Evolutionary conservation across 179 eudicot species (phyloP).

Genomic region (Beta lomatogona): DNA sequence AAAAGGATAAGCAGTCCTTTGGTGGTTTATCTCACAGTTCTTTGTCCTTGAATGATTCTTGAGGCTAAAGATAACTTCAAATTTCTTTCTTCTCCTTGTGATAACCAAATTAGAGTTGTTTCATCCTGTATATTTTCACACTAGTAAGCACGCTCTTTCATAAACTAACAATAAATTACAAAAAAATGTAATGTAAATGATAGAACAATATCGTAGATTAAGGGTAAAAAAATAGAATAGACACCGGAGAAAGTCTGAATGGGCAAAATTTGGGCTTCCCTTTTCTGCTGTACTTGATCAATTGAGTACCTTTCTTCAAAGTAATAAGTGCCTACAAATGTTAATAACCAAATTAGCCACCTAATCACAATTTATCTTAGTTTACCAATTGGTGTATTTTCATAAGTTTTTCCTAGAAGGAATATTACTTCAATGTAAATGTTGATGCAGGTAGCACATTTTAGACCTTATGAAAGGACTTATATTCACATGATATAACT

Average conservation of each 20-base stretch:
- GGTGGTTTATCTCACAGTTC: conserved; percentile 78
- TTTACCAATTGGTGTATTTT: too few species aligned
- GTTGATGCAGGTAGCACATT: too few species aligned
- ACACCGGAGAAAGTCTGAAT: conserved; percentile 82
- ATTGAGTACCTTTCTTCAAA: conserved; percentile 81
- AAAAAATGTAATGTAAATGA: neutral
- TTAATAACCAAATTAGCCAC: neutral
- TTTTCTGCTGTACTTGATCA: conserved; percentile 85
- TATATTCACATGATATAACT: too few species aligned
- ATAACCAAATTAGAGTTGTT: conserved; percentile 73
- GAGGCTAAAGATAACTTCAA: conserved; percentile 65
- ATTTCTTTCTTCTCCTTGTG: conserved; percentile 77
- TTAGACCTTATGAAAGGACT: too few species aligned
- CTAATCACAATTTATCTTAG: neutral
- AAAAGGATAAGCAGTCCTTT: neutral
- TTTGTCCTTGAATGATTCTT: conserved; percentile 77
- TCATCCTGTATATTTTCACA: conserved; percentile 64
- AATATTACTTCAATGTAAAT: too few species aligned
- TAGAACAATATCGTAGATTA: neutral
- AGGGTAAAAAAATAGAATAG: conserved; percentile 15
- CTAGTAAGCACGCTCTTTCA: neutral
- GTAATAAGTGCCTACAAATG: conserved; percentile 59
- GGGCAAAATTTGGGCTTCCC: conserved; percentile 87
- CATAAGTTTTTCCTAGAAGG: too few species aligned
- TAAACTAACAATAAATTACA: neutral